Evolutionary conservation across 495 filamentous ascomycete species (phyloP).

Genomic region (Penicillium verhagenii): DNA sequence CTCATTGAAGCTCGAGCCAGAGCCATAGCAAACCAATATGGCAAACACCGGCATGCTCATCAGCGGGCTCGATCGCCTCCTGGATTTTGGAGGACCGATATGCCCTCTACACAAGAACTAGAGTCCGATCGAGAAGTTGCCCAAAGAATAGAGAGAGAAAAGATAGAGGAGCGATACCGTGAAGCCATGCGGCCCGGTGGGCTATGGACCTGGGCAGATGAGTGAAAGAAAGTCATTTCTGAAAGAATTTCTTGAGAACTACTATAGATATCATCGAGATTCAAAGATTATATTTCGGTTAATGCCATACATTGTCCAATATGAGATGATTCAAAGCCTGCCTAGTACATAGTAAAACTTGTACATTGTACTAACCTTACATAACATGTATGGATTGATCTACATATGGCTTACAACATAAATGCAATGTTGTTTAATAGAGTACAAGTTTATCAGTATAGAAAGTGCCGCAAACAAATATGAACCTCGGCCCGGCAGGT

Average conservation of each 20-base stretch:
- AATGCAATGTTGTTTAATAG: neutral
- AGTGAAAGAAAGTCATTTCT: conserved; percentile 38
- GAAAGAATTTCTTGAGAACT: neutral
- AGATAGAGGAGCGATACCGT: conserved; percentile 69
- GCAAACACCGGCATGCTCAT: conserved; percentile 75
- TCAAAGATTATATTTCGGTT: neutral
- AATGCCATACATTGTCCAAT: neutral
- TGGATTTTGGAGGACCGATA: conserved; percentile 86
- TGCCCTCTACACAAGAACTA: conserved; percentile 81
- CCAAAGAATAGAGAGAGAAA: conserved; percentile 52
- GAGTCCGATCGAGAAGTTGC: conserved; percentile 61
- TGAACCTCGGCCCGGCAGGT: conserved; percentile 21
- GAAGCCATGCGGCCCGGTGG: conserved; percentile 79
- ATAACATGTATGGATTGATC: too few relatives aligned
- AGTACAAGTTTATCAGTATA: neutral
- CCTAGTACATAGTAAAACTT: too few relatives aligned
- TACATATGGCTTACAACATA: too few relatives aligned
- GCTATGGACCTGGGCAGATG: conserved; percentile 78
- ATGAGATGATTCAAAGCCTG: too few relatives aligned
- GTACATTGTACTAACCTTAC: too few relatives aligned
- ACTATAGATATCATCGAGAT: neutral
- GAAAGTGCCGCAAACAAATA: conserved; percentile 10
- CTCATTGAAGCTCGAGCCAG: conserved; percentile 66
- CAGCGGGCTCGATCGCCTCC: conserved; percentile 69
- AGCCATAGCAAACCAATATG: conserved; percentile 66